Evolutionary conservation across 1,284 basidiomycete species (phyloP), one percentile per base, ranked within the genome.

Genomic region (Irpex sp.): DNA sequence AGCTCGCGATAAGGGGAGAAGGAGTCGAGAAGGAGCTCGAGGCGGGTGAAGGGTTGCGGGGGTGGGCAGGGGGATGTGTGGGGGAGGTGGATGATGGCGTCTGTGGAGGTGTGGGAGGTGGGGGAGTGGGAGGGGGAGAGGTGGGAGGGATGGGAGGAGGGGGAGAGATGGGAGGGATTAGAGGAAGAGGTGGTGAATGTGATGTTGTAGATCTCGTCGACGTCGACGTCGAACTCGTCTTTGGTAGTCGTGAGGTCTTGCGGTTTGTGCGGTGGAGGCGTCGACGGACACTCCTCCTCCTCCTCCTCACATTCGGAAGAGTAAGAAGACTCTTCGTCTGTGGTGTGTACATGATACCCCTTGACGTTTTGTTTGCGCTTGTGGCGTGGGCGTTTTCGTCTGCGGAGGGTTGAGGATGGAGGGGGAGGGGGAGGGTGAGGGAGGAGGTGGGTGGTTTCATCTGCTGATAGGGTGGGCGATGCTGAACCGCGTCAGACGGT

Each of bases 1-100:
- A 90, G 72, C 59, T 85, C 83, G 1, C 75, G 73, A 62, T 88
- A 88, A 56, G 82, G 76, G 0, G 86, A 83, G 64, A 88, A 82
- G 0, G 76, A 71, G 17, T 83, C 78, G 1, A 89, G 68, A 1
- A 80, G 51, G 3, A 74, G 69, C 67, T 85, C 82, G 31, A n/a
- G 2, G 31, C 31, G 31, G 31, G 31, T 31, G 31, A 31, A 31
- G 31, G 31, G 31, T 31, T 31, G 31, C 3, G 31, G 31, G 31
- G 31, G 31, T 31, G 31, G 31, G 31, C 31, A 31, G 31, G 31
- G 31, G 31, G 31, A 31, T 31, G 31, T 31, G 31, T 31, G 31
- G 31, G 31, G 31, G 31, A 3, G 31, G 31, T 31, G 34, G 37
- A 37, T 31, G 21, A 26, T 26, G 21, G 21, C n/a, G n/a, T n/a